These are phyloP conservation scores for Naganishia sp. DNA, from an alignment of 1,284 basidiomycete genomes.

Conservation along the genomic window DNA sequence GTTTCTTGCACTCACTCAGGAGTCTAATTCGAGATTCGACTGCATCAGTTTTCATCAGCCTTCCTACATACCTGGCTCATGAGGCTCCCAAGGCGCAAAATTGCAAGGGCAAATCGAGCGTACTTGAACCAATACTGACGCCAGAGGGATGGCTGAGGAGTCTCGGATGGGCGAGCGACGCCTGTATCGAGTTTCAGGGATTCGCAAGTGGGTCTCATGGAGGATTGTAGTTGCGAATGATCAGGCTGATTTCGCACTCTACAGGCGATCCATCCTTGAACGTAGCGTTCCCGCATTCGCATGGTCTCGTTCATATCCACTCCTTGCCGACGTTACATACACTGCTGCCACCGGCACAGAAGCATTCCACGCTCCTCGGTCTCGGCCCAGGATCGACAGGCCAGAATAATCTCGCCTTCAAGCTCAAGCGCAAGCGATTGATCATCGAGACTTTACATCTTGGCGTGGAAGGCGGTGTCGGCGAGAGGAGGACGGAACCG, in stretches of 20 bases:
- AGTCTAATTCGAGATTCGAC: conserved; percentile 60
- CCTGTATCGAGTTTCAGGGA: conserved; percentile 69
- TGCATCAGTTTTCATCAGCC: conserved; percentile 67
- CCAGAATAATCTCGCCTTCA: conserved; percentile 93
- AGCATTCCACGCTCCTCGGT: conserved; percentile 73
- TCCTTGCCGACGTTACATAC: conserved; percentile 69
- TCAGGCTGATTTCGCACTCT: neutral
- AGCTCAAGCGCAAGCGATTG: conserved; percentile 80
- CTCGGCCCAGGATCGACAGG: conserved; percentile 58
- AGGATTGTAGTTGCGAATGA: neutral
- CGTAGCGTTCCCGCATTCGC: conserved; percentile 73
- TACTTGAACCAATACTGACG: conserved; percentile 56
- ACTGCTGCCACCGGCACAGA: conserved; percentile 70
- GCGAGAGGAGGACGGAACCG: conserved; percentile 70
- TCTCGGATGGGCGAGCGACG: conserved; percentile 77
- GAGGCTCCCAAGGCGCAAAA: conserved; percentile 30
- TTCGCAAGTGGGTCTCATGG: conserved; percentile 67
- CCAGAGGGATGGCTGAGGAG: conserved; percentile 67
- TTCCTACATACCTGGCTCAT: conserved; percentile 57
- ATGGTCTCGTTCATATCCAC: conserved; percentile 76
- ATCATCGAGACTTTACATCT: conserved; percentile 90
- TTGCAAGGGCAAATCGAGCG: conserved; percentile 48
- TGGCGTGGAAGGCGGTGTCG: conserved; percentile 86
- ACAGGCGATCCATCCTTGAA: conserved; percentile 51
- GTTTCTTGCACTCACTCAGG: conserved; percentile 69